Evolutionary conservation across 2,329 filamentous ascomycete genomes (phyloP), one percentile per base, ranked within the genome.

Genomic region (Neonectria hederae): DNA sequence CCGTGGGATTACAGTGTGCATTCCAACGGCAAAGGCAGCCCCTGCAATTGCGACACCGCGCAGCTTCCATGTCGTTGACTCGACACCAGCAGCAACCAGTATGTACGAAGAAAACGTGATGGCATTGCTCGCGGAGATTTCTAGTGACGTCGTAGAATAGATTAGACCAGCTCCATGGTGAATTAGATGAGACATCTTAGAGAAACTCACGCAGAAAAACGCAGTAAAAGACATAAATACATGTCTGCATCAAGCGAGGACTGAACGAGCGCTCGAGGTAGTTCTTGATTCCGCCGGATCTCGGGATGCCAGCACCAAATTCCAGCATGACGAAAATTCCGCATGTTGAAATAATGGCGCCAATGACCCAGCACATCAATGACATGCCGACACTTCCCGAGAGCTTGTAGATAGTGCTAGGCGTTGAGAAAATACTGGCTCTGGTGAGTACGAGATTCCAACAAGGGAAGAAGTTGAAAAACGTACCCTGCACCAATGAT

Each of bases 371-470:
- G 5, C 61, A 68, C 65, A 72, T 69, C 30, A 72, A 48, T 9
- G 70, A 65, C 71, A 72, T 72, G 6, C 70, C 69, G 5, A 69
- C 63, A 10, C 71, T 73, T 1, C 71, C 71, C 1, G 70, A 66
- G 0, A 70, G 45, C 14, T 66, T 69, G 55, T 70, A 65, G 11
- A 72, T 71, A 2, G 64, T 67, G 14, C 63, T 65, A 0, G 70
- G 70, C 0, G 71, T 73, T 2, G 70, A 72, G 35, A 73, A 73
- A 49, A 73, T 72, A 10, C 71, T 73, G 13, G 11, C 10, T 10
- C 10, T 2, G 2, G 24, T 58, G 26, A 60, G 61, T 49, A 28
- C 0, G 13, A 4, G 21, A 26, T 22, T 53, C 4, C 26, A 5
- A 38, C 14, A 9, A 5, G 10, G 40, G 3, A 2, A 19, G 17